These are phyloP conservation scores for Rhodomyrtus psidioides DNA, from an alignment of 441 rosid genomes.

Conservation along the genomic window DNA sequence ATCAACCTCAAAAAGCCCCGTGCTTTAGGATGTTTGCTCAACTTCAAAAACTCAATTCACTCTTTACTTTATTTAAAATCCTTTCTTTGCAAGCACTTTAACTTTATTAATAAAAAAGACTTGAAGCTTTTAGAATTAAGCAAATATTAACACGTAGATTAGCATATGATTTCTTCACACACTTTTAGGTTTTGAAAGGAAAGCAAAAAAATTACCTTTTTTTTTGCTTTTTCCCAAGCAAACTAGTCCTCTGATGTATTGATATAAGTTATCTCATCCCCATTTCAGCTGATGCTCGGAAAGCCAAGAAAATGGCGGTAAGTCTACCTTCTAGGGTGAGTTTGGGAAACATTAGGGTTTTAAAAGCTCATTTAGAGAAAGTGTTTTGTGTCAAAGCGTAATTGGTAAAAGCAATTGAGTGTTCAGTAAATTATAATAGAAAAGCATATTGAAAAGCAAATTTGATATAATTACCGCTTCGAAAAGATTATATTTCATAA, in stretches of 20 bases:
- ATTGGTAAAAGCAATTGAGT: neutral
- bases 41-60: neutral
- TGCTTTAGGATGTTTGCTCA: no score
- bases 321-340: neutral
- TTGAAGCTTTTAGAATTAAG: neutral
- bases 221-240: no score
- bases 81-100: neutral
- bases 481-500: neutral
- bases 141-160: neutral
- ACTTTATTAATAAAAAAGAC: neutral
- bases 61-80: neutral
- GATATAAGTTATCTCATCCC: no score
- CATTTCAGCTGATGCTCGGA: no score
- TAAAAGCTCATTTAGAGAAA: neutral
- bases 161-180: neutral
- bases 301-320: no score
- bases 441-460: neutral
- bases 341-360: neutral
- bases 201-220: neutral
- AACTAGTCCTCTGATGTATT: no score
- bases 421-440: neutral
- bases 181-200: neutral
- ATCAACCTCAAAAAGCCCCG: no score
- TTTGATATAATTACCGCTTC: neutral
- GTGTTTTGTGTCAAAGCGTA: neutral